phyloP scores from a whole-genome alignment of 1,284 basidiomycete species.

The Rhodofomes roseus region DNA sequence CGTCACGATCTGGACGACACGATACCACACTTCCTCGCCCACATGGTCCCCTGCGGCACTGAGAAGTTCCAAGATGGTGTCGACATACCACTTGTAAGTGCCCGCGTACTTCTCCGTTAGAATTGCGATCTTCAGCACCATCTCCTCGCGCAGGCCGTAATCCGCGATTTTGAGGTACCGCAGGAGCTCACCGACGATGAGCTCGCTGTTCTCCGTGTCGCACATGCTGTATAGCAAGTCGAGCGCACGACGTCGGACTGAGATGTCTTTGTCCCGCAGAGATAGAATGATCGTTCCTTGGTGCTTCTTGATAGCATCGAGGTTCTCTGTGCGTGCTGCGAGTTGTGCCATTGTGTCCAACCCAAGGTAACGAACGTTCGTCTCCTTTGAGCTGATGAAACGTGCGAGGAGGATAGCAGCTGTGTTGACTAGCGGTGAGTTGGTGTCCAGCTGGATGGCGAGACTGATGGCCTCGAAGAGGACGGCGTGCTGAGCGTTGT shows the following conservation, averaged over 20 bases:
- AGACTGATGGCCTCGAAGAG: slow-evolving; percentile 97
- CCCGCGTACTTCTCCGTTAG: slow-evolving; percentile 97
- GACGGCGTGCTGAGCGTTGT: slow-evolving; percentile 98
- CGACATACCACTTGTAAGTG: slow-evolving; percentile 95
- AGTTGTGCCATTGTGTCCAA: slow-evolving; percentile 98
- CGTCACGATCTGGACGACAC: slow-evolving; percentile 96
- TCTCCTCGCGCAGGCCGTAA: slow-evolving; percentile 94
- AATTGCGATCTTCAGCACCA: slow-evolving; percentile 98
- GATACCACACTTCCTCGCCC: slow-evolving; percentile 99
- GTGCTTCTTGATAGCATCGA: slow-evolving; percentile 93
- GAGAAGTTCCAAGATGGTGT: slow-evolving; percentile 93
- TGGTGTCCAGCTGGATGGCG: slow-evolving; percentile 94
- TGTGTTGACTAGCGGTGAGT: slow-evolving; percentile 83
- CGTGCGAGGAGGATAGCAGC: slow-evolving; percentile 92
- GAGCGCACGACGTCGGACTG: slow-evolving; percentile 89
- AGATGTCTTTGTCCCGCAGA: slow-evolving; percentile 95
- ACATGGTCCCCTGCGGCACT: slow-evolving; percentile 97
- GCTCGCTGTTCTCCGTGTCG: slow-evolving; percentile 91
- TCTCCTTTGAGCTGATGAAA: slow-evolving; percentile 97
- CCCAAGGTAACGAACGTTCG: slow-evolving; percentile 97
- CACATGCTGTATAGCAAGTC: slow-evolving; percentile 99
- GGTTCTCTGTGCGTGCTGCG: slow-evolving; percentile 86
- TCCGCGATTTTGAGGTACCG: slow-evolving; percentile 93
- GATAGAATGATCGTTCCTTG: slow-evolving; percentile 94
- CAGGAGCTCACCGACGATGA: slow-evolving; percentile 92